A percentile compares a stretch with the other conserved stretches of the same genome.
These are phyloP conservation scores for Scolecobasidium constrictum DNA, from an alignment of 2,329 filamentous ascomycete species.

Conservation along the genomic window DNA sequence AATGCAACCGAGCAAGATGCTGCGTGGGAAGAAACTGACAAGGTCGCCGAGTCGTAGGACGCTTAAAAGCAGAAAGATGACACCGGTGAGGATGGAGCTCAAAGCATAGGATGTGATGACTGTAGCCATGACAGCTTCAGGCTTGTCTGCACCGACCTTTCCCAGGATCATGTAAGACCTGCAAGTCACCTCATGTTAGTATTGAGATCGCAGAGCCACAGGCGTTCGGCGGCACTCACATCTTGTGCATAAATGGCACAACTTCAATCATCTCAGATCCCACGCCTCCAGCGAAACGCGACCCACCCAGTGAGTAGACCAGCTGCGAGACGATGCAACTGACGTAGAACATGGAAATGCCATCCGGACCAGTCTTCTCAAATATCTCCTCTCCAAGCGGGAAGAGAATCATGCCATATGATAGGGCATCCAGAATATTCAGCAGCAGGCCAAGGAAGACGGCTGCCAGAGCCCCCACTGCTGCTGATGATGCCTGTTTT, in stretches of 20 bases:
- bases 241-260: neutral
- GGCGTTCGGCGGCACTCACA: too few relatives aligned
- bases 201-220: too few relatives aligned
- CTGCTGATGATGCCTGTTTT: slow-evolving; percentile 10
- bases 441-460: slow-evolving; percentile 81
- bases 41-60: slow-evolving; percentile 79
- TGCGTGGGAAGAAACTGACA: slow-evolving; percentile 91
- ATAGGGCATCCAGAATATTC: slow-evolving; percentile 88
- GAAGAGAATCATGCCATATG: slow-evolving; percentile 93
- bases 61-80: slow-evolving; percentile 88
- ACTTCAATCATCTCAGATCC: slow-evolving; percentile 74
- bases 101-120: slow-evolving; percentile 85
- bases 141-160: slow-evolving; percentile 61
- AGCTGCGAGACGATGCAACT: slow-evolving; percentile 92
- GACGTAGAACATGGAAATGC: slow-evolving; percentile 97
- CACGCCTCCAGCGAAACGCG: slow-evolving; percentile 80
- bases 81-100: slow-evolving; percentile 81
- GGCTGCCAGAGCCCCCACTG: slow-evolving; percentile 53
- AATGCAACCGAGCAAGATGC: slow-evolving; percentile 94
- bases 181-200: too few relatives aligned
- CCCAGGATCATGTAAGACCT: slow-evolving; percentile 78
- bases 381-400: slow-evolving; percentile 83
- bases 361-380: slow-evolving; percentile 74
- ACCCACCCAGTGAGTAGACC: slow-evolving; percentile 73
- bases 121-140: slow-evolving; percentile 81